phyloP scores from a whole-genome alignment of 768 basidiomycete genomes.

The Russula sp. region DNA sequence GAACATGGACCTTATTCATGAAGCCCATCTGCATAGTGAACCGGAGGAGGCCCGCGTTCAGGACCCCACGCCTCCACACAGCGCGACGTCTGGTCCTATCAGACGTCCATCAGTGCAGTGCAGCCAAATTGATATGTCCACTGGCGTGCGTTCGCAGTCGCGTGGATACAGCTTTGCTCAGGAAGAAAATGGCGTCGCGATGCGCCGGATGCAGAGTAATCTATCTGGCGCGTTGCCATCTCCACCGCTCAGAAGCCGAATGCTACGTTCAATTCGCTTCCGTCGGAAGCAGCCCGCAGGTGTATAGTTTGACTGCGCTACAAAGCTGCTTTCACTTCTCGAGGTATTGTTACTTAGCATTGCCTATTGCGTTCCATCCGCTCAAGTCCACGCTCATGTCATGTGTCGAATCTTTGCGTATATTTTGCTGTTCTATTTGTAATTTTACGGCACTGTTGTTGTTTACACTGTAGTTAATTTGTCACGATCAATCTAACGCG shows the following conservation, averaged over 20 bases:
- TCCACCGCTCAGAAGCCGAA: slow-evolving; percentile 13
- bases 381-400: too few relatives aligned
- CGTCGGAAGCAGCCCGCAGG: slow-evolving; percentile 11
- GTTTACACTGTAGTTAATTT: not conserved
- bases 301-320: not conserved
- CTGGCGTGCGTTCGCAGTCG: slow-evolving; percentile 61
- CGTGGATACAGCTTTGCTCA: slow-evolving; percentile 84
- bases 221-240: slow-evolving; percentile 43
- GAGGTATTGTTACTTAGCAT: too few relatives aligned
- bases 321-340: too few relatives aligned
- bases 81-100: slow-evolving; percentile 17
- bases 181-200: slow-evolving; percentile 83
- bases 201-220: slow-evolving; percentile 75
- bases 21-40: slow-evolving; percentile 26
- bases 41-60: slow-evolving; percentile 29
- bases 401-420: not conserved
- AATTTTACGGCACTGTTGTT: not conserved
- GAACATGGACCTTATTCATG: slow-evolving; percentile 46
- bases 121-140: slow-evolving; percentile 83
- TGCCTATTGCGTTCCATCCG: not conserved
- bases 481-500: not conserved
- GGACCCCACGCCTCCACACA: slow-evolving; percentile 18
- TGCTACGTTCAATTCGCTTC: slow-evolving; percentile 16
- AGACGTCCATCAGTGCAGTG: slow-evolving; percentile 32
- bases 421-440: slow-evolving; percentile 3